phyloP scores from a whole-genome alignment of 495 filamentous ascomycete genomes.

The Penicillium goetzii region DNA sequence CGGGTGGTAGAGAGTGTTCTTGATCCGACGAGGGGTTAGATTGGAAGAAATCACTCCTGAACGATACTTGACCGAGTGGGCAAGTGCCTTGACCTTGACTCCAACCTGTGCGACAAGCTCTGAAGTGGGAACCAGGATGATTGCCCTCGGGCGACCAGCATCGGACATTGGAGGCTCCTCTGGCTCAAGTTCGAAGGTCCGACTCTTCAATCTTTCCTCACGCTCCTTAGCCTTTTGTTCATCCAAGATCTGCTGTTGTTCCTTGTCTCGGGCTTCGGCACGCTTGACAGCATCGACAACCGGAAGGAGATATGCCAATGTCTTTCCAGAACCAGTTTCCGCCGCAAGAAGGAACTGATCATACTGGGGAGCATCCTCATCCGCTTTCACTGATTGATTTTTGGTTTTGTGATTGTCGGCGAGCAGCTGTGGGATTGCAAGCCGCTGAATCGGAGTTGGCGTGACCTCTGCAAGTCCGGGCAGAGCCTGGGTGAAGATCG shows the following conservation, averaged over 20 bases:
- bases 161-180: constrained; percentile 58
- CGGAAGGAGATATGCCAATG: constrained; percentile 86
- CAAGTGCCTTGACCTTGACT: constrained; percentile 73
- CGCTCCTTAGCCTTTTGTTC: constrained; percentile 51
- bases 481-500: constrained; percentile 70
- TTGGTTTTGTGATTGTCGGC: constrained; percentile 42
- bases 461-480: constrained; percentile 68
- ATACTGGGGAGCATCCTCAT: constrained; percentile 46
- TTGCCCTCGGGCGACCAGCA: constrained; percentile 75
- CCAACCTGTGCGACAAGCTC: constrained; percentile 92
- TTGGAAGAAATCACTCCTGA: constrained; percentile 77
- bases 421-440: constrained; percentile 82
- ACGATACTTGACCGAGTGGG: constrained; percentile 82
- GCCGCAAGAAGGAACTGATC: constrained; percentile 87
- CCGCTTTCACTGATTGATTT: constrained; percentile 28
- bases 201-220: constrained; percentile 53
- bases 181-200: constrained; percentile 57
- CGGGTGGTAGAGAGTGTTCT: constrained; percentile 78
- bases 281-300: constrained; percentile 80
- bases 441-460: constrained; percentile 85
- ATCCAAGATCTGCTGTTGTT: constrained; percentile 55
- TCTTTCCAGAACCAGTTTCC: constrained; percentile 97
- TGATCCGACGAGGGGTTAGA: constrained; percentile 76
- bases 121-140: constrained; percentile 91
- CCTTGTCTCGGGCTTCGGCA: constrained; percentile 66